phyloP scores from a whole-genome alignment of 2,329 filamentous ascomycete species.

The Hypoxylon sp. region DNA sequence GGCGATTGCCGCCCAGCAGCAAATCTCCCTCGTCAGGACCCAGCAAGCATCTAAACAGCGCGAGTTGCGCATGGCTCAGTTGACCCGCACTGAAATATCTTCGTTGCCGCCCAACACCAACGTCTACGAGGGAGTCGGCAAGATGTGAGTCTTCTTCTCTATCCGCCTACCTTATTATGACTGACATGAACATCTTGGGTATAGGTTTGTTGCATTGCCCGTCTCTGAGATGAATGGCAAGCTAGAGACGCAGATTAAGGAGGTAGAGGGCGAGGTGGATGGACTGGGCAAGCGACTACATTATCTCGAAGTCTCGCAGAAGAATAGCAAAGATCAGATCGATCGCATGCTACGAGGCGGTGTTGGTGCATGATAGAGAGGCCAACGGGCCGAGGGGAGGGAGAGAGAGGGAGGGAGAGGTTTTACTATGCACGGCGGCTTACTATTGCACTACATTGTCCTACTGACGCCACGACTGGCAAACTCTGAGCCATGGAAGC shows the following conservation, averaged over 20 bases:
- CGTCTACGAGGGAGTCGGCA: constrained; percentile 94
- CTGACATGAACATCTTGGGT: too few relatives aligned
- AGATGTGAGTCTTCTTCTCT: constrained; percentile 74
- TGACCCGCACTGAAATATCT: constrained; percentile 86
- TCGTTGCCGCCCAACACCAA: constrained; percentile 77
- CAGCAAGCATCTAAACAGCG: constrained; percentile 88
- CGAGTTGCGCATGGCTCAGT: constrained; percentile 85
- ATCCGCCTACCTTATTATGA: constrained; percentile 11
- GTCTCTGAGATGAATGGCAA: constrained; percentile 77
- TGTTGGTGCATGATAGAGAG: too few relatives aligned
- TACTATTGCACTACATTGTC: constrained; percentile 5
- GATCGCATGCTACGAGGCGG: constrained; percentile 79
- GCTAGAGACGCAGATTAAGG: constrained; percentile 76
- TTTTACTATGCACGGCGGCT: background rate
- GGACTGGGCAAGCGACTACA: constrained; percentile 87
- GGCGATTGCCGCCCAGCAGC: constrained; percentile 87
- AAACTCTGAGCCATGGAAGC: too few relatives aligned
- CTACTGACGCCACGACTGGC: too few relatives aligned
- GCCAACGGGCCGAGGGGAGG: too few relatives aligned
- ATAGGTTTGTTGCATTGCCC: constrained; percentile 86
- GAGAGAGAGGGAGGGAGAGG: background rate
- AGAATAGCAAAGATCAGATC: constrained; percentile 91
- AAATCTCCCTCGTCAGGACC: constrained; percentile 84
- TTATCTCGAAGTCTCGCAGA: constrained; percentile 93
- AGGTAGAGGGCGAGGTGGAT: constrained; percentile 79